Evolutionary conservation across 176 grass and related monocot species (phyloP).

Genomic region (Alloteropsis semialata): DNA sequence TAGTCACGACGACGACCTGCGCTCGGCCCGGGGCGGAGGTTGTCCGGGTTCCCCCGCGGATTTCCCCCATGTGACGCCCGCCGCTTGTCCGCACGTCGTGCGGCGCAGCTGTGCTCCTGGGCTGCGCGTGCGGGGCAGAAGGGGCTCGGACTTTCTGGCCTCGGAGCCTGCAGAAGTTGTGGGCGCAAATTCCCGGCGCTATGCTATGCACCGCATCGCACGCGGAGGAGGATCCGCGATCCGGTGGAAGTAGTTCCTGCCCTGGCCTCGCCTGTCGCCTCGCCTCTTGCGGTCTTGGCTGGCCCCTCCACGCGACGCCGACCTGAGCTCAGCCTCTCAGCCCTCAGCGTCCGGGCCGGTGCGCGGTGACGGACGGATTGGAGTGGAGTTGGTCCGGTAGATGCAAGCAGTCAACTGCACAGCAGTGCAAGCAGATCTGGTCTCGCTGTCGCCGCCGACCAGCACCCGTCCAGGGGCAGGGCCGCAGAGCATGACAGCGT

Average conservation of each 20-base stretch:
- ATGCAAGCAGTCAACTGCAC: neutral
- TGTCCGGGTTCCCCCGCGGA: neutral
- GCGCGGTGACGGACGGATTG: neutral
- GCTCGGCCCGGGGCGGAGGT: neutral
- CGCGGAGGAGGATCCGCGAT: neutral
- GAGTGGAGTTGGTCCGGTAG: neutral
- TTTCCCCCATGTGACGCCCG: conserved; percentile 5
- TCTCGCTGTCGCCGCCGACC: neutral
- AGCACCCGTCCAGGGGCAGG: neutral
- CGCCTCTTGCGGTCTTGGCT: neutral
- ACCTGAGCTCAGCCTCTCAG: neutral
- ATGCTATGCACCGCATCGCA: neutral
- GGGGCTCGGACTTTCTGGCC: neutral
- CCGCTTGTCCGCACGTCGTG: conserved; percentile 9
- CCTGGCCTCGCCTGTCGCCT: neutral
- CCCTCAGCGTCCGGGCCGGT: neutral
- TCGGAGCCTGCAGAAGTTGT: neutral
- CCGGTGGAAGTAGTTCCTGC: neutral
- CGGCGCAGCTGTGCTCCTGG: neutral
- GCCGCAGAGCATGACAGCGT: neutral
- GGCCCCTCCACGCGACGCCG: neutral
- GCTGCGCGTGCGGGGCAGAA: neutral
- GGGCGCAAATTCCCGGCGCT: neutral
- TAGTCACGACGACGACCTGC: no score
- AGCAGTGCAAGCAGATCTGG: neutral